phyloP scores from a whole-genome alignment of 2,329 filamentous ascomycete species.

The Epichloe coenophiala region DNA sequence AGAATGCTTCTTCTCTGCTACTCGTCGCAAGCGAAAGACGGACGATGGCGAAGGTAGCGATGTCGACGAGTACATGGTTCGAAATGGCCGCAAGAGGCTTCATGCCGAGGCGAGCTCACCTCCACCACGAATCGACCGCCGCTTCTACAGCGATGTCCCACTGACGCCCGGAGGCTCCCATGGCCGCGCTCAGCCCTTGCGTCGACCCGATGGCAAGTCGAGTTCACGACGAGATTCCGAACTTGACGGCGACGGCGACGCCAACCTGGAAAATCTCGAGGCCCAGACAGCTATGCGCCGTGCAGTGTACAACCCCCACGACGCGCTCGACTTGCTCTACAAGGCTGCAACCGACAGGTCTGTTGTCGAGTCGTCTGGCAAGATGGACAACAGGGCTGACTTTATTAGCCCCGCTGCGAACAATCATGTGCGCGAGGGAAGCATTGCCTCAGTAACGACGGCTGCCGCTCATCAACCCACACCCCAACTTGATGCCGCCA shows the following conservation, averaged over 20 bases:
- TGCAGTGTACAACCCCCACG: slow-evolving; percentile 80
- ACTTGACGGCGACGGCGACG: slow-evolving; percentile 41
- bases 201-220: slow-evolving; percentile 36
- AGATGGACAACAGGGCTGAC: slow-evolving; percentile 5
- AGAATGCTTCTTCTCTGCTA: slow-evolving; percentile 93
- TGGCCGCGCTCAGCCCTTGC: slow-evolving; percentile 52
- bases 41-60: slow-evolving; percentile 40
- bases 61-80: slow-evolving; percentile 53
- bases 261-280: slow-evolving; percentile 50
- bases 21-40: slow-evolving; percentile 78
- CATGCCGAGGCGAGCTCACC: slow-evolving; percentile 33
- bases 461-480: slow-evolving; percentile 8
- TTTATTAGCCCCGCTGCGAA: slow-evolving; percentile 11
- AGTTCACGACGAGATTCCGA: slow-evolving; percentile 18
- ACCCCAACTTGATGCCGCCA: slow-evolving; percentile 3
- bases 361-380: slow-evolving; percentile 16
- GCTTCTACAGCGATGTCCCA: slow-evolving; percentile 39
- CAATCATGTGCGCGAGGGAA: slow-evolving; percentile 18
- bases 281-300: slow-evolving; percentile 50
- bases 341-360: slow-evolving; percentile 63
- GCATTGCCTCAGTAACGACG: slow-evolving; percentile 13
- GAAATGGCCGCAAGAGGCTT: slow-evolving; percentile 60
- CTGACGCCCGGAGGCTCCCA: slow-evolving; percentile 51
- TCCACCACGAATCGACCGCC: slow-evolving; percentile 25
- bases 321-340: slow-evolving; percentile 82